Evolutionary conservation across 2,329 filamentous ascomycete genomes (phyloP).

Genomic region (Apiospora hydei): DNA sequence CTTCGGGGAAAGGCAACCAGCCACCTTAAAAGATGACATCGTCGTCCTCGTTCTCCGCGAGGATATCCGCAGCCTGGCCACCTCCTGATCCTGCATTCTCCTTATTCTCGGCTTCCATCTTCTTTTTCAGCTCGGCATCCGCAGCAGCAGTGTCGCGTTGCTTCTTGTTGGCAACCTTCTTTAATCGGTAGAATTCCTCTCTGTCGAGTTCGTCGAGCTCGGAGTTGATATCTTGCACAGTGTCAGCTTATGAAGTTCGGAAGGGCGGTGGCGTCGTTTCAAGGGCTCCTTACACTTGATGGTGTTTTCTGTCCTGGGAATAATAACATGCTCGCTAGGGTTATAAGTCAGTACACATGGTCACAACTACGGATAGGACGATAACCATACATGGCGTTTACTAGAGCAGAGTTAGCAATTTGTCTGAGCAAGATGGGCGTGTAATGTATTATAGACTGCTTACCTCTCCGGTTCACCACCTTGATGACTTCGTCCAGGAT

Average conservation of each 20-base stretch:
- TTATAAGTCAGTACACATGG: constrained; percentile 28
- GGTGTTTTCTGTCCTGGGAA: constrained; percentile 97
- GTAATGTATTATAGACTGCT: constrained; percentile 35
- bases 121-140: constrained; percentile 79
- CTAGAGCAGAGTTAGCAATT: constrained; percentile 53
- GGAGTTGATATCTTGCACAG: constrained; percentile 84
- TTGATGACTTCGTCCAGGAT: constrained; percentile 99
- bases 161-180: constrained; percentile 91
- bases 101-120: constrained; percentile 61
- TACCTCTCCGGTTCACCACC: constrained; percentile 94
- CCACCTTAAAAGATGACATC: constrained; percentile 80
- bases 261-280: background rate
- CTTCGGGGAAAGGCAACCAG: background rate
- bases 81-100: constrained; percentile 33
- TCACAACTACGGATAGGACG: background rate
- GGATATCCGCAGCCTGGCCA: constrained; percentile 62
- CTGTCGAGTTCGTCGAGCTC: constrained; percentile 96
- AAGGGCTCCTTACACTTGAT: constrained; percentile 77
- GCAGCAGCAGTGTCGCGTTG: constrained; percentile 76
- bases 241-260: constrained; percentile 26
- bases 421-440: background rate
- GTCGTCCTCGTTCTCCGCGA: constrained; percentile 79
- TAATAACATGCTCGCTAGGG: constrained; percentile 86
- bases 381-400: constrained; percentile 82
- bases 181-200: constrained; percentile 97